Base-by-base conservation (phyloP, 2,329 filamentous ascomycete genomes). In the Cercospora citrullina region DNA sequence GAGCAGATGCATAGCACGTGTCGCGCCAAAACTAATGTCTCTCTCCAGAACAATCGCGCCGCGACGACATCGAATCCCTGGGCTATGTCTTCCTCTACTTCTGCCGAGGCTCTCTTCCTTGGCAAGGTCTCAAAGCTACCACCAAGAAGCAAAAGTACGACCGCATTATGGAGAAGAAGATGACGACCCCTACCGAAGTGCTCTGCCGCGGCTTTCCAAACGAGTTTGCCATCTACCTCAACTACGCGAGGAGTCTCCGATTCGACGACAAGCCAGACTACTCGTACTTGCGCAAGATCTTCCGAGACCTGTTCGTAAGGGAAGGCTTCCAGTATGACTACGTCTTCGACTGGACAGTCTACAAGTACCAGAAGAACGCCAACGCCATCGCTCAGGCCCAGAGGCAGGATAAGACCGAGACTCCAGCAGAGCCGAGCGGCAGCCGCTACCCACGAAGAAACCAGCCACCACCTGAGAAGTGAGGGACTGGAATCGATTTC, bases 251-350 rank as follows among this genome's bases (percentile, higher is more conserved):
- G 70, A 97, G 94, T 66, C 92, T 99, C 74, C 93, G 95, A 76
- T 99, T 99, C 84, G 95, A 99, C 80, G 95, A 99, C 86, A 98
- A 98, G 90, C 95, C 95, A 39, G 95, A 99, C 82, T 99, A 99
- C 86, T 97, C 93, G 73, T 99, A 99, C 84, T 91, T 99, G 68
- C 93, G 95, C 83, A 98, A 98, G 90, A 98, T 99, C 84, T 99
- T 99, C 92, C 94, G 95, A 72, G 95, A 99, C 80, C 90, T 99
- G 68, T 99, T 99, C 79, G 95, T 99, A 74, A 93, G 95, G 71
- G 95, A 98, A 83, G 95, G 94, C 66, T 99, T 98, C 90, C 95
- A 99, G 85, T 98, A 99, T 82, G 95, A 99, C 83, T 98, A 99
- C 77, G 95, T 99, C 76, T 99, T 99, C 78, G 95, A 99, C 84